Percentiles rank a stretch among this genome's conserved stretches.
phyloP scores from a whole-genome alignment of 2,329 filamentous ascomycete genomes.

The Cytospora paraplurivora region DNA sequence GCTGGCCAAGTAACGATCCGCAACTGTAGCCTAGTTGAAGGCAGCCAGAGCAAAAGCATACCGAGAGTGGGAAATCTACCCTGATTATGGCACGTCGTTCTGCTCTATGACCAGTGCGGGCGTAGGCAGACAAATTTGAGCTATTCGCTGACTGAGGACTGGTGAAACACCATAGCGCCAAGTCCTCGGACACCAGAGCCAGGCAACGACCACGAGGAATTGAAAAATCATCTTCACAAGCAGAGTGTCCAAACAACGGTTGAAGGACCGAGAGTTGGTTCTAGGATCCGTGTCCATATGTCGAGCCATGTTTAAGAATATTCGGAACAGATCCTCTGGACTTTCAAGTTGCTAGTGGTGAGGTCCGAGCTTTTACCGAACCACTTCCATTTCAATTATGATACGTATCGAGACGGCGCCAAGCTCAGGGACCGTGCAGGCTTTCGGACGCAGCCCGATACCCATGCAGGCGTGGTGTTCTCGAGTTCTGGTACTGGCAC shows the following conservation, averaged over 20 bases:
- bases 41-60: neutral
- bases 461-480: slow-evolving; percentile 16
- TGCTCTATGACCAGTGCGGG: neutral
- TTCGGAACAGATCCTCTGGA: neutral
- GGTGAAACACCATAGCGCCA: neutral
- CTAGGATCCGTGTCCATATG: neutral
- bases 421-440: neutral
- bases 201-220: neutral
- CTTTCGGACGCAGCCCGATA: slow-evolving; percentile 4
- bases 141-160: neutral
- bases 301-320: neutral
- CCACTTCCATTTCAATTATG: neutral
- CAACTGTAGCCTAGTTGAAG: no score
- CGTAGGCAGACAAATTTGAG: neutral
- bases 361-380: neutral
- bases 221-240: neutral
- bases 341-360: neutral
- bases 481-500: neutral
- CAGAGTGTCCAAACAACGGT: neutral
- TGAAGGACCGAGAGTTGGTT: neutral
- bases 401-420: neutral
- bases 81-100: neutral
- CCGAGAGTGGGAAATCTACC: neutral
- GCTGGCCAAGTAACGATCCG: no score
- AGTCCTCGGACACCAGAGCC: neutral